These are phyloP conservation scores for Phytophthora cactorum DNA, from an alignment of 352 stramenopile genomes.

Conservation along the genomic window DNA sequence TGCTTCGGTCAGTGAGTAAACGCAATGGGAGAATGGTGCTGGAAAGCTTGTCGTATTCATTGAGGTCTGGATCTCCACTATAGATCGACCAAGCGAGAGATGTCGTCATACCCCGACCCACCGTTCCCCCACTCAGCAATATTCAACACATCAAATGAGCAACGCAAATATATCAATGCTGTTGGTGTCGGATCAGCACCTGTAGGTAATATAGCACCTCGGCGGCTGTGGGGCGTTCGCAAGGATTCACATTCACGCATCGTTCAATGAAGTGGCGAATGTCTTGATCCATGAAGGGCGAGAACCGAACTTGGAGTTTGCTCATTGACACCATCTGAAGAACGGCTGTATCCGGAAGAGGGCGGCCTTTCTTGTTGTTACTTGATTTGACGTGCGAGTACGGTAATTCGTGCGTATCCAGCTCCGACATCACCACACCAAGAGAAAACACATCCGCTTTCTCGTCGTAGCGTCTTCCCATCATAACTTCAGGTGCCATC, in stretches of 20 bases:
- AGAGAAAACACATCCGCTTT: conserved; percentile 51
- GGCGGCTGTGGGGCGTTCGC: background rate
- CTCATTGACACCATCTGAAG: conserved; percentile 41
- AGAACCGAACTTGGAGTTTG: conserved; percentile 30
- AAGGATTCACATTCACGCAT: background rate
- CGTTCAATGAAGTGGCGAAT: background rate
- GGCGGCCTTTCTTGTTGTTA: conserved; percentile 4
- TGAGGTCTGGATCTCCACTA: too few species aligned
- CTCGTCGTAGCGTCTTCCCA: conserved; percentile 43
- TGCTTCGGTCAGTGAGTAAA: too few species aligned
- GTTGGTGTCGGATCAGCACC: background rate
- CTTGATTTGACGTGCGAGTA: conserved; percentile 35
- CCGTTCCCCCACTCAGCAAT: too few species aligned
- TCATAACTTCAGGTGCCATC: conserved; percentile 51
- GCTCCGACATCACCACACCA: conserved; percentile 35
- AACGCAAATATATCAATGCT: too few species aligned
- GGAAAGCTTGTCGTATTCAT: too few species aligned
- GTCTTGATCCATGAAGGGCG: background rate
- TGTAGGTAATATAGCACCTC: background rate
- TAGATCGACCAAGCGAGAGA: too few species aligned
- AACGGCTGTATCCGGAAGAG: conserved; percentile 31
- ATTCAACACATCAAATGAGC: too few species aligned
- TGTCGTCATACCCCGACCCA: too few species aligned
- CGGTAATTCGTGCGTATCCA: conserved; percentile 39
- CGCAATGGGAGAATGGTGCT: too few species aligned